phyloP scores from a whole-genome alignment of 768 basidiomycete genomes.

The Lactarius evosmus region DNA sequence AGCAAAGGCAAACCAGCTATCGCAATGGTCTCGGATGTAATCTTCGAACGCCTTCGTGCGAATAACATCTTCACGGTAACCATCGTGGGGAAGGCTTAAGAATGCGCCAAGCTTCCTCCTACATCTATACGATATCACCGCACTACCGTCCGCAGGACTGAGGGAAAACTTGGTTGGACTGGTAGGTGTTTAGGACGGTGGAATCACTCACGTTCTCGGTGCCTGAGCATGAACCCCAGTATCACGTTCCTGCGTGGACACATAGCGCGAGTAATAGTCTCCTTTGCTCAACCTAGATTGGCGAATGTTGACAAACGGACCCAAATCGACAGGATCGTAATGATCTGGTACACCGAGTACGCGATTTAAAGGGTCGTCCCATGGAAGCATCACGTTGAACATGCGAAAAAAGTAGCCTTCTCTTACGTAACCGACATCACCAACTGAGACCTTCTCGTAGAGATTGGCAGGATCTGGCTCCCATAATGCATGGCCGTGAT shows the following conservation, averaged over 20 bases:
- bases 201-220: not conserved
- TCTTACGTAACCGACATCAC: slow-evolving; percentile 28
- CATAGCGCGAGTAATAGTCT: slow-evolving; percentile 9
- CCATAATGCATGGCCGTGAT: slow-evolving; percentile 27
- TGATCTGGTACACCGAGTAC: not conserved
- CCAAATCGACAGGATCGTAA: slow-evolving; percentile 6
- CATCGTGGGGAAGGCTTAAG: slow-evolving; percentile 6
- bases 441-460: slow-evolving; percentile 25
- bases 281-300: not conserved
- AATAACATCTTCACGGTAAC: not conserved
- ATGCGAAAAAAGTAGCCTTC: slow-evolving; percentile 26
- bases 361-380: slow-evolving; percentile 9
- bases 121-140: not conserved
- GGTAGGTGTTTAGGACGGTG: not conserved
- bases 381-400: slow-evolving; percentile 25
- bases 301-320: slow-evolving; percentile 6
- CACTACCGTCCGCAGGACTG: not conserved
- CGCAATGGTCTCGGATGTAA: slow-evolving; percentile 17
- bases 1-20: slow-evolving; percentile 11
- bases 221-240: not conserved
- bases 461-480: slow-evolving; percentile 27
- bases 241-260: slow-evolving; percentile 3
- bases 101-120: slow-evolving; percentile 2
- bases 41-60: slow-evolving; percentile 16
- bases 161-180: not conserved